Percentiles rank a stretch among this genome's conserved stretches.
Evolutionary conservation across 2,329 filamentous ascomycete genomes (phyloP).

Genomic region (Nemania sp.): DNA sequence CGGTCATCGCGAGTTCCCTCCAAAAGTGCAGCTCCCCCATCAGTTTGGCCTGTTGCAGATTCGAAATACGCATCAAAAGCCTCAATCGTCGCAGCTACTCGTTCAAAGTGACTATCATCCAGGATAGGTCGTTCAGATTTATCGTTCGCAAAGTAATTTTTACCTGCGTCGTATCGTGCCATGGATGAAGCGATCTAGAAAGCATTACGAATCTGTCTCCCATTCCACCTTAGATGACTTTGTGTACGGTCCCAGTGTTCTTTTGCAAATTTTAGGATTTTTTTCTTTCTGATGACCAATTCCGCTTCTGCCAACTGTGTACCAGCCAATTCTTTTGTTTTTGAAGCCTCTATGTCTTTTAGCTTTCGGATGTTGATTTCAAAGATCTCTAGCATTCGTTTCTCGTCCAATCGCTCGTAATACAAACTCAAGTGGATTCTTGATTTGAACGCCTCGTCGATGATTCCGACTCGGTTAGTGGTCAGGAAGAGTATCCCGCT

Average conservation of each 20-base stretch:
- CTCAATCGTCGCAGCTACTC: neutral
- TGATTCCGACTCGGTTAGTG: conserved; percentile 48
- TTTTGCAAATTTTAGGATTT: conserved; percentile 43
- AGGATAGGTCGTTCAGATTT: neutral
- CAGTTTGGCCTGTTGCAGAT: neutral
- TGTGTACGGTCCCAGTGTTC: conserved; percentile 41
- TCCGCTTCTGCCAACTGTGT: conserved; percentile 42
- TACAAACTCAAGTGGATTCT: conserved; percentile 44
- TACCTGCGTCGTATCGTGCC: neutral
- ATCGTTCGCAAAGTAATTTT: neutral
- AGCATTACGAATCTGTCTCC: conserved; percentile 42
- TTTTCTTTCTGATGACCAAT: conserved; percentile 40
- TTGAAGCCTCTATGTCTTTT: conserved; percentile 42
- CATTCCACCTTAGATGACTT: conserved; percentile 38
- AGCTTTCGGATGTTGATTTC: conserved; percentile 45
- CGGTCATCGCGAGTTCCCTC: neutral
- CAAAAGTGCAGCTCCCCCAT: neutral
- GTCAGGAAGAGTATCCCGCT: conserved; percentile 48
- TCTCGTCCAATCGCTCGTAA: conserved; percentile 43
- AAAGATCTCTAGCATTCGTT: conserved; percentile 47
- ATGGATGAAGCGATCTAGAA: conserved; percentile 40
- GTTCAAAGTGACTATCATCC: neutral
- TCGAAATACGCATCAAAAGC: neutral
- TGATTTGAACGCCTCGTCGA: conserved; percentile 50
- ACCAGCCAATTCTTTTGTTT: no score